Evolutionary conservation across 352 stramenopile species (phyloP), one percentile per base, ranked within the genome.

Genomic region (Phytopythium kandeliae): DNA sequence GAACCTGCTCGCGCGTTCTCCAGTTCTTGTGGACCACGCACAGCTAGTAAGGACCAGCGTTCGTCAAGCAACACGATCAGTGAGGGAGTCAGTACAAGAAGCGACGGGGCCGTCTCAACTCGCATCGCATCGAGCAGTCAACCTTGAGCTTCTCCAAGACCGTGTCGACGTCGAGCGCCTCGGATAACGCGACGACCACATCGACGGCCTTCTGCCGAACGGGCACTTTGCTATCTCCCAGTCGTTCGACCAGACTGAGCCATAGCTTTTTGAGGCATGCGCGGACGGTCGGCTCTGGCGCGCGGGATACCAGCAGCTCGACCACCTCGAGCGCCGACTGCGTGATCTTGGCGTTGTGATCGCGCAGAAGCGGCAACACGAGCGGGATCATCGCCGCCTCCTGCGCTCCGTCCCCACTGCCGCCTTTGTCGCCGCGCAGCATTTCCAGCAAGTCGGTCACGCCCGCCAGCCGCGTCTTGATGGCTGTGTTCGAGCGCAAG

Each of bases 331-430:
- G 70, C 48, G 78, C 71, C 2, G 70, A 70, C 21, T 75, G 55
- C 24, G 80, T 68, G 28, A 94, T 74, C 58, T 94, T 94, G 26
- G 81, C 85, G 66, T 94, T 94, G 66, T 92, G 75, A 54, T 92
- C 84, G 41, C 74, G 67, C 46, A 94, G 63, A 60, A 79, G 91
- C n/a, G 68, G 67, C 48, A 90, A 49, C 1, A 90, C 67, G 24
- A 78, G 68, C 21, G 76, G 57, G 0, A 92, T 49, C 7, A 92
- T 52, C 24, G 58, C 43, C 33, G 64, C 55, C n/a, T 83, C 71
- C 4, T n/a, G 40, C 40, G 40, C 24, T 16, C 40, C 40, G 25
- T 62, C 55, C 13, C 85, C 76, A 25, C 30, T 44, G 4, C 65
- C 35, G 21, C 36, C 64, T 0, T 64, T 50, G 19, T 75, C 46